phyloP scores from a whole-genome alignment of 768 basidiomycete genomes.

The Phanerochaete carnosa region DNA sequence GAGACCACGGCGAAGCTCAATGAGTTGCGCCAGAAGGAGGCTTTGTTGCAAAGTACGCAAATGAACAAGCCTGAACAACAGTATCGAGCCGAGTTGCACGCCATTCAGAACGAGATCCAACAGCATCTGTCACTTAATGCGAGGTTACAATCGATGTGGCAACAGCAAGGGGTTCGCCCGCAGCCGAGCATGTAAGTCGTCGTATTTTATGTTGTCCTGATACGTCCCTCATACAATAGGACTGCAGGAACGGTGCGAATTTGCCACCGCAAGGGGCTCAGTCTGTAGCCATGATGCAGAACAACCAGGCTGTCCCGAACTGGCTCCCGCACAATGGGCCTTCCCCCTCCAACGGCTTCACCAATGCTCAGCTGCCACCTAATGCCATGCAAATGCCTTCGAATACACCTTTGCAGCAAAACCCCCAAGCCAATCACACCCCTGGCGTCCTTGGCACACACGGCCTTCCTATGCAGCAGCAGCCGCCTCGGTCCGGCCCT shows the following conservation, averaged over 20 bases:
- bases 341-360: constrained; percentile 6
- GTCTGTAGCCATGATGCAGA: not conserved
- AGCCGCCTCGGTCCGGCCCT: constrained; percentile 2
- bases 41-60: not conserved
- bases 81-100: not conserved
- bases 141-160: not conserved
- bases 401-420: constrained; percentile 8
- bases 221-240: not conserved
- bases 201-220: not conserved
- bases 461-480: not conserved
- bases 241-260: not conserved
- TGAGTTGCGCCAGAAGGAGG: not conserved
- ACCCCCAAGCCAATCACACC: not conserved
- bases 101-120: not conserved
- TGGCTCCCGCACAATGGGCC: constrained; percentile 8
- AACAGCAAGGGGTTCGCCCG: not conserved
- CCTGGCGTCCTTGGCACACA: not conserved
- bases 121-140: not conserved
- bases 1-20: not conserved
- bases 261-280: not conserved
- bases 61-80: not conserved
- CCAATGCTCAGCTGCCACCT: not conserved
- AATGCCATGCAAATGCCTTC: not conserved
- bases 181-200: not conserved
- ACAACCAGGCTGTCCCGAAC: not conserved